Evolutionary conservation across 176 grass and related monocot species (phyloP).

Genomic region (Lolium rigidum): DNA sequence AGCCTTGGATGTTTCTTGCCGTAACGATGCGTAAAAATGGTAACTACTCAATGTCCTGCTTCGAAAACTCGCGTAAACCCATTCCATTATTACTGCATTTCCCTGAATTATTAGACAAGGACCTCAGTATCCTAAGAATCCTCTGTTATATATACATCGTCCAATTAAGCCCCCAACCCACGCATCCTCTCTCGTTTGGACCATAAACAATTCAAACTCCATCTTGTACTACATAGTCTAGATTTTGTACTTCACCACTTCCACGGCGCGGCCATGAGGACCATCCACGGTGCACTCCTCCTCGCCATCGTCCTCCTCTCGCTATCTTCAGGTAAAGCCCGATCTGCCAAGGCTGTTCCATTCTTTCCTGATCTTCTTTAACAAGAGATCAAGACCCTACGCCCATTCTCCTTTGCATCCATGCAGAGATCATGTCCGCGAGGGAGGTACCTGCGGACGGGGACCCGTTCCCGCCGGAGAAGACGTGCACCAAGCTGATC

Average conservation of each 20-base stretch:
- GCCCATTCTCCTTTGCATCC: neutral
- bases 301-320: neutral
- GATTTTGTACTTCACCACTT: neutral
- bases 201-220: neutral
- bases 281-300: neutral
- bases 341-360: neutral
- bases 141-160: too few relatives aligned
- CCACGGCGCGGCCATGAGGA: neutral
- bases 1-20: neutral
- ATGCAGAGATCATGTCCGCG: neutral
- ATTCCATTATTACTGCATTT: too few relatives aligned
- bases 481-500: slow-evolving; percentile 1
- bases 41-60: neutral
- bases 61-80: neutral
- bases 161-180: too few relatives aligned
- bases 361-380: neutral
- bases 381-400: neutral
- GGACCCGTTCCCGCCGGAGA: neutral
- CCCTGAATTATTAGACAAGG: too few relatives aligned
- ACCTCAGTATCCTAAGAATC: too few relatives aligned
- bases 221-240: neutral
- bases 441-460: neutral
- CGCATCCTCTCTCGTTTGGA: neutral
- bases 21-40: neutral
- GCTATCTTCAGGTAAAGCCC: neutral